A percentile compares a stretch with the other conserved stretches of the same genome.
These are phyloP conservation scores for Batkoa obscura DNA, from an alignment of 371 early-diverging fungal species.

Conservation along the genomic window DNA sequence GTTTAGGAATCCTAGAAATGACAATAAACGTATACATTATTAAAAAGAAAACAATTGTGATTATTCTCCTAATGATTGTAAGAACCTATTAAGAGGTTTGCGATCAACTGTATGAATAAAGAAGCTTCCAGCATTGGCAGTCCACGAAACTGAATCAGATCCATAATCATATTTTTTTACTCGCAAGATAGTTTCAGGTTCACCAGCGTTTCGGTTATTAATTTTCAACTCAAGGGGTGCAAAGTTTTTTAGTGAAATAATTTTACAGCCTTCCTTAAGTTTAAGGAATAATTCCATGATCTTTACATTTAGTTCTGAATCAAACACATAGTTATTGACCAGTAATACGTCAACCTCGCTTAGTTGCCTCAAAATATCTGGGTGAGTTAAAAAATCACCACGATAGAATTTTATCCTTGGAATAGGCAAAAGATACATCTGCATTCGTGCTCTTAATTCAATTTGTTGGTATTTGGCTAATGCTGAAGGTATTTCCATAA, in stretches of 20 bases:
- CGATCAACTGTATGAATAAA: conserved; percentile 74
- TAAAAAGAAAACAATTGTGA: too few relatives aligned
- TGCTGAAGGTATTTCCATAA: conserved; percentile 71
- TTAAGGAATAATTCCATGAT: conserved; percentile 72
- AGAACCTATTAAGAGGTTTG: conserved; percentile 33
- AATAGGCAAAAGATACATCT: conserved; percentile 39
- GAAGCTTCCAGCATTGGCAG: conserved; percentile 67
- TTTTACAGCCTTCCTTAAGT: conserved; percentile 71
- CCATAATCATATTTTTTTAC: conserved; percentile 57
- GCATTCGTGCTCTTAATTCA: conserved; percentile 59
- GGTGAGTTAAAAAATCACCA: conserved; percentile 55
- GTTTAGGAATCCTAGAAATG: too few relatives aligned
- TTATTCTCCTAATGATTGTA: too few relatives aligned
- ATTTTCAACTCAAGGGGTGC: conserved; percentile 59
- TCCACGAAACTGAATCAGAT: conserved; percentile 81
- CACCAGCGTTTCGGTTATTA: conserved; percentile 49
- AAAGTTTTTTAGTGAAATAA: conserved; percentile 65
- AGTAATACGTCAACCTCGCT: conserved; percentile 74
- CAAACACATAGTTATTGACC: conserved; percentile 88
- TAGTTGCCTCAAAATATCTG: conserved; percentile 38
- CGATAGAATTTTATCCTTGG: conserved; percentile 42
- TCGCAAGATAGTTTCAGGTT: conserved; percentile 65
- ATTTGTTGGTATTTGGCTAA: conserved; percentile 54
- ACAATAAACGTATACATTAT: too few relatives aligned
- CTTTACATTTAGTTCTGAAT: conserved; percentile 56